Evolutionary conservation across 148 eudicot species (phyloP), one percentile per base, ranked within the genome.

Genomic region (Chenopodium formosanum): DNA sequence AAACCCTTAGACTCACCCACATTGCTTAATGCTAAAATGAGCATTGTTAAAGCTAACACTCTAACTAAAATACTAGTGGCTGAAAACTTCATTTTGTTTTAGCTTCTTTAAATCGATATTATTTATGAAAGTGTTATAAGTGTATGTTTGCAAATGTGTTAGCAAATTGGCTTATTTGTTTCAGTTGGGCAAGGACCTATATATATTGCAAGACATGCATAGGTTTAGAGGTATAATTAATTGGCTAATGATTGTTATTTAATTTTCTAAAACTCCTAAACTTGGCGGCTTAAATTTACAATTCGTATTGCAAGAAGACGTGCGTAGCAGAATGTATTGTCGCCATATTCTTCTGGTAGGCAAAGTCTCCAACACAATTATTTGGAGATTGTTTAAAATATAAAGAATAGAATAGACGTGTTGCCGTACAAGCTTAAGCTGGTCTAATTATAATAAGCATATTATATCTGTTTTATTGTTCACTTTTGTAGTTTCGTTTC

Each of bases 11-110:
- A 67, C 25, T 46, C n/a, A 63, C 63, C 56, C 23, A 48, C 73
- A n/a, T 65, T 31, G 58, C 72, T 77, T 53, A 77, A 19, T 64
- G 62, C 72, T 58, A 77, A 44, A 56, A 77, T 65, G 23, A 77
- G 40, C 80, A 71, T 47, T 37, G 40, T 37, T 25, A 66, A 44
- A 31, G 80, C 29, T 66, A 78, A 23, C 5, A 46, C 73, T 66
- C 47, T 46, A 32, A 78, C 23, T 67, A 67, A 5, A 16, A 46
- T 27, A 78, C 27, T 44, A 46, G 63, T 63, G 40, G 44, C 48
- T 44, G 47, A 1, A 77, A 44, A 40, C 52, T 12, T 64, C 79
- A 77, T 64, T 46, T 29, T 67, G 5, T 25, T 66, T 8, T 1
- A 29, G 70, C 37, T 67, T 27, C 16, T 29, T 67, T 67, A 4